Evolutionary conservation across 2,329 filamentous ascomycete genomes (phyloP).

Genomic region (Penicillium rolfsii): DNA sequence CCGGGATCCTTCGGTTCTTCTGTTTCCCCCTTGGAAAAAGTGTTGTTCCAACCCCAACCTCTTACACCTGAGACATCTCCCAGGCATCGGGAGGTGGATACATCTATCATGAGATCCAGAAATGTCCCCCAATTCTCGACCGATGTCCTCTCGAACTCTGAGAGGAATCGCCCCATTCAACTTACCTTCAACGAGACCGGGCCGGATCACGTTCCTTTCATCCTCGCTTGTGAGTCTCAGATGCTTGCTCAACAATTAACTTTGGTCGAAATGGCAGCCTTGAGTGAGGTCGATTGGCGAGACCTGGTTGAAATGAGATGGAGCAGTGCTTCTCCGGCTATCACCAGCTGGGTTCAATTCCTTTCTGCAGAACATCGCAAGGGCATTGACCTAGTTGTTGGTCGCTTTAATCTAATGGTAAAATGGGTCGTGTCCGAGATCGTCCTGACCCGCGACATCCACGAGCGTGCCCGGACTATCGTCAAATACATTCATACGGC

Average conservation of each 20-base stretch:
- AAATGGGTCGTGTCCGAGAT: constrained; percentile 69
- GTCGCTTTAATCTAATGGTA: constrained; percentile 68
- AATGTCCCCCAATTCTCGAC: constrained; percentile 37
- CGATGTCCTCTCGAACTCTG: constrained; percentile 40
- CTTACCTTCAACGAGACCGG: constrained; percentile 17
- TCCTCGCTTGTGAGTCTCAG: constrained; percentile 65
- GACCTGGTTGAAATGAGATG: constrained; percentile 67
- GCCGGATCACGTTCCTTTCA: constrained; percentile 61
- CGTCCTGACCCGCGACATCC: constrained; percentile 59
- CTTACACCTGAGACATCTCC: constrained; percentile 52
- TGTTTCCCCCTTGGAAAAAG: constrained; percentile 36
- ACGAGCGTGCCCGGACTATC: constrained; percentile 63
- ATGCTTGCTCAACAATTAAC: constrained; percentile 66
- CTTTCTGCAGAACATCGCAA: constrained; percentile 57
- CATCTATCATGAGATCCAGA: constrained; percentile 22
- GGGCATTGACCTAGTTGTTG: constrained; percentile 67
- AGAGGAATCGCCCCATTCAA: constrained; percentile 28
- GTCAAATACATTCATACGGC: constrained; percentile 68
- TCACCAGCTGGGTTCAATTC: constrained; percentile 65
- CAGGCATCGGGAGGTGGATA: constrained; percentile 26
- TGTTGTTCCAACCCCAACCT: constrained; percentile 41
- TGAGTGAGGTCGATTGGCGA: constrained; percentile 69
- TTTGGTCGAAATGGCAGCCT: constrained; percentile 66
- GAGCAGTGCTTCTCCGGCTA: constrained; percentile 58
- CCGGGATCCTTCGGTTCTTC: constrained; percentile 41